Conservation (phyloP, 495 filamentous ascomycete genomes). For the Xeromyces bisporus region DNA sequence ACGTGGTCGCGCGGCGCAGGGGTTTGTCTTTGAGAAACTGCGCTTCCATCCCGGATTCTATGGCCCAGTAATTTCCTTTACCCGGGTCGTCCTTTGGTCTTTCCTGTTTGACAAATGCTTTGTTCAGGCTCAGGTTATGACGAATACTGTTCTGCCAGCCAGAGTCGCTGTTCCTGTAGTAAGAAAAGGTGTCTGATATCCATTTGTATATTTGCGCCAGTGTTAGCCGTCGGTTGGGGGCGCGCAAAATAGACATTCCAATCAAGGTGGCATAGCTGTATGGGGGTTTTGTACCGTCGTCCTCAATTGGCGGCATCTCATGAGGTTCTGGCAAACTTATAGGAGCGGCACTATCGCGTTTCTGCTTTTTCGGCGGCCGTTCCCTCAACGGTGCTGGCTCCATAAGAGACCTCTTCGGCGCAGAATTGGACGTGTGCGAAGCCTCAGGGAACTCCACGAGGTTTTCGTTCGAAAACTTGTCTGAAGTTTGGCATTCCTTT, state of each 20-base stretch:
- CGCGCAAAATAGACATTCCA: conserved; percentile 88
- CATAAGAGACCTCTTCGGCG: conserved; percentile 49
- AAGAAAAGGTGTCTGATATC: conserved; percentile 87
- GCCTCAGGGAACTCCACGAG: conserved; percentile 37
- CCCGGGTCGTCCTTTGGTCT: conserved; percentile 93
- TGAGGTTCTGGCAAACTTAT: conserved; percentile 49
- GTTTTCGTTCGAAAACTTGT: conserved; percentile 31
- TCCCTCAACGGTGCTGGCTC: conserved; percentile 65
- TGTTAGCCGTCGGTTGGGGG: conserved; percentile 67
- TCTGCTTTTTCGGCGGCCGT: conserved; percentile 44
- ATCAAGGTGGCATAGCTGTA: conserved; percentile 94
- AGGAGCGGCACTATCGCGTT: conserved; percentile 28
- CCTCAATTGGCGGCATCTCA: conserved; percentile 62
- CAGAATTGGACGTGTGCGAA: conserved; percentile 40
- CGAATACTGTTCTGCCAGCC: conserved; percentile 99
- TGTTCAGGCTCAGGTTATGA: conserved; percentile 94
- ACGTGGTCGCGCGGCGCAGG: conserved; percentile 37
- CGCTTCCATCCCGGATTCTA: conserved; percentile 70
- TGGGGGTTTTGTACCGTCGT: conserved; percentile 76
- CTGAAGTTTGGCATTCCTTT: conserved; percentile 49
- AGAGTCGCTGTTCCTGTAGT: conserved; percentile 65
- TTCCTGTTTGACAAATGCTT: conserved; percentile 92
- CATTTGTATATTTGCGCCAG: conserved; percentile 98
- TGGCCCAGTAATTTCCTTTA: conserved; percentile 97
- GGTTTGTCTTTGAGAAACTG: conserved; percentile 80